Evolutionary conservation across 345 rosid species (phyloP).

Genomic region (Ceriops decandra): DNA sequence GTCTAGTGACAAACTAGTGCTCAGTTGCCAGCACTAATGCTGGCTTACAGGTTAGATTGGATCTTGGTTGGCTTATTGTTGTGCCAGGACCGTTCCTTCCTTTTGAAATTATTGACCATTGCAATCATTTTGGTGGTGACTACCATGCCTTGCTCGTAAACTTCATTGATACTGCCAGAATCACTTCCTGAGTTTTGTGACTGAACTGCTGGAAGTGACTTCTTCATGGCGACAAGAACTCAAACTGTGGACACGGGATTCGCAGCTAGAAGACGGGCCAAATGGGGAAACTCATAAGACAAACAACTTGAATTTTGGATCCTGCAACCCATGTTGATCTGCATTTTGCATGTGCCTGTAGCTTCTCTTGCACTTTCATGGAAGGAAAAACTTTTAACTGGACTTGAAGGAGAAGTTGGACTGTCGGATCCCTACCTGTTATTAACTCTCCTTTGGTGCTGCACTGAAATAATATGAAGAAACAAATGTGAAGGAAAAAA

Average conservation of each 20-base stretch:
- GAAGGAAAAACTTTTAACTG: no score
- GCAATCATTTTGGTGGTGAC: conserved; percentile 42
- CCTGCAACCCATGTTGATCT: no score
- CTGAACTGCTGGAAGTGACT: conserved; percentile 19
- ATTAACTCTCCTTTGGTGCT: no score
- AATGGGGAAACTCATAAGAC: no score
- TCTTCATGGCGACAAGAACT: conserved; percentile 23
- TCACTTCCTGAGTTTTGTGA: conserved; percentile 35
- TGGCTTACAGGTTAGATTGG: conserved; percentile 1
- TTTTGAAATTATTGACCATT: conserved; percentile 41
- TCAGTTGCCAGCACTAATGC: neutral
- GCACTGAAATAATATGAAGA: no score
- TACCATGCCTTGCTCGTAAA: conserved; percentile 42
- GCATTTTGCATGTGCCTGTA: no score
- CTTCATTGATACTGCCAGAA: conserved; percentile 26
- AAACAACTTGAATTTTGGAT: no score
- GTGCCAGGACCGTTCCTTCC: conserved; percentile 63
- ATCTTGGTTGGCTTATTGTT: neutral
- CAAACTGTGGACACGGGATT: neutral
- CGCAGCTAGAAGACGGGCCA: no score
- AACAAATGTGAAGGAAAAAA: no score
- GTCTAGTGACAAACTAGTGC: neutral
- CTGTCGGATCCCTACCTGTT: no score
- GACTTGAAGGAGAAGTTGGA: no score
- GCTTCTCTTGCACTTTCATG: no score